Evolutionary conservation across 1,284 basidiomycete species (phyloP), one percentile per base, ranked within the genome.

Genomic region (Dichomitus squalens): DNA sequence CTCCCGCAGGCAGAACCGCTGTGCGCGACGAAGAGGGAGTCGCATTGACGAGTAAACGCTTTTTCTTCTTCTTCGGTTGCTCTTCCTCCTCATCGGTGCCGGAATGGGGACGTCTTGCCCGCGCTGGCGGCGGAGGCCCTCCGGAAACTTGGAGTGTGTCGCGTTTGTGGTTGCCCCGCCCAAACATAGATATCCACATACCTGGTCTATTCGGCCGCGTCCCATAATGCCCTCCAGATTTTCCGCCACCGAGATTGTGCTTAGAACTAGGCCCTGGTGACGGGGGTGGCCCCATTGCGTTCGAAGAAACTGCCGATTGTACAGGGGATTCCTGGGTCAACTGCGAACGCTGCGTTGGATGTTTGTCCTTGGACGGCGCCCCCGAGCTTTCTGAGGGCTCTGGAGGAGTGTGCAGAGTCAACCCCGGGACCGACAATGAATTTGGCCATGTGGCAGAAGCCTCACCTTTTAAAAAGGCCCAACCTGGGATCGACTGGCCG

Each of bases 31-130:
- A 12, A 18, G 7, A 20, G n/a, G 8, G 18, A 20, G 20, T 31
- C 29, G 5, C 6, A 31, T 5, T 3, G 38, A 8, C 18, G 29
- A 36, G 11, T n/a, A 11, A n/a, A 36, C 35, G 35, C 35, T 47
- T 54, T 47, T 51, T 52, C 48, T 57, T 58, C 54, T 54, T 58
- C 51, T 63, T 52, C 2, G 52, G 53, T 4, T 53, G 52, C 1
- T 21, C 23, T 5, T 34, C 53, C 16, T 54, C 53, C 3, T 60
- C 61, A 21, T 53, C 53, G 12, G 38, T 43, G 38, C 43, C 49
- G 1, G 60, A 52, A 8, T 48, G 49, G 1, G 49, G 51, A n/a
- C 58, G 61, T 18, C 56, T 46, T 40, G 47, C 9, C 25, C 12
- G 18, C 16, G 41, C 5, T 1, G 46, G 43, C 4, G 53, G 18